These are phyloP conservation scores for Oxalis stricta DNA, from an alignment of 441 rosid species.

Conservation along the genomic window DNA sequence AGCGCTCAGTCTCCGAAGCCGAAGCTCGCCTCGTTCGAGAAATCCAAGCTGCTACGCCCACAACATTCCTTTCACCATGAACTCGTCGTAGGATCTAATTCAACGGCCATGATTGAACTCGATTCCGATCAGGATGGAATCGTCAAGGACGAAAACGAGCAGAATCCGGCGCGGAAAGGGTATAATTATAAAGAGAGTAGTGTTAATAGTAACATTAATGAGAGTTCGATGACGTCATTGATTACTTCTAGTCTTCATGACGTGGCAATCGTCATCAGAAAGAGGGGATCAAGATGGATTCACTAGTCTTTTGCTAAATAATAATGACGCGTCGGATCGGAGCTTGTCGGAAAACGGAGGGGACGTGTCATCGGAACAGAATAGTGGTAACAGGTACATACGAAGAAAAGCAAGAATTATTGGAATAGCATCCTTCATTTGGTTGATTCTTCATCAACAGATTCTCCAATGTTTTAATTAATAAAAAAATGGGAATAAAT, in stretches of 20 bases:
- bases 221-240: constrained; percentile 29
- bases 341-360: constrained; percentile 29
- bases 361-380: constrained; percentile 24
- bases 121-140: constrained; percentile 27
- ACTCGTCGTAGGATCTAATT: constrained; percentile 14
- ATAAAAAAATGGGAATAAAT: too few relatives aligned
- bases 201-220: too few relatives aligned
- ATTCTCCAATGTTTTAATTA: constrained; percentile 59
- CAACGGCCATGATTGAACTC: constrained; percentile 33
- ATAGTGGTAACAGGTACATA: constrained; percentile 29
- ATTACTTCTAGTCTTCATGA: constrained; percentile 41
- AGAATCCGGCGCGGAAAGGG: constrained; percentile 51
- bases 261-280: constrained; percentile 33
- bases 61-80: constrained; percentile 28
- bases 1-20: constrained; percentile 95
- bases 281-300: constrained; percentile 50
- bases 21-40: constrained; percentile 81
- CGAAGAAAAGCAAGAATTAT: constrained; percentile 86
- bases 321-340: constrained; percentile 29
- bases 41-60: constrained; percentile 71
- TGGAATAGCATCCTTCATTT: constrained; percentile 91
- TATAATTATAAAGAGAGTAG: constrained; percentile 18
- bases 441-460: constrained; percentile 78
- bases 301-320: constrained; percentile 66
- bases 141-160: constrained; percentile 45